phyloP scores from a whole-genome alignment of 495 filamentous ascomycete species.

The Clohesyomyces aquaticus region DNA sequence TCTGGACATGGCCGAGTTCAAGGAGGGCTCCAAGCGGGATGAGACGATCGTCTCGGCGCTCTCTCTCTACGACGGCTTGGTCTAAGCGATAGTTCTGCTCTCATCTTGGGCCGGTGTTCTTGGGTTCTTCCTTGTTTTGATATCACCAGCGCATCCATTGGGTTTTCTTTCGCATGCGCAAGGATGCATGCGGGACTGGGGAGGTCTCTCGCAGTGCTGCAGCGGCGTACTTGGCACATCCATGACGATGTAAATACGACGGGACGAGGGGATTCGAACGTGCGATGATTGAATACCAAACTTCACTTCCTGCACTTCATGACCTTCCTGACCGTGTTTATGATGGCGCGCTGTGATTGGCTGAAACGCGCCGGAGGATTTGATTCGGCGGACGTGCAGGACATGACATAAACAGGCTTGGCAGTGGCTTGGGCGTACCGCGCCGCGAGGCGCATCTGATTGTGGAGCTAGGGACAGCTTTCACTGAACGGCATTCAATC shows the following conservation, averaged over 20 bases:
- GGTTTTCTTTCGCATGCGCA: conserved; percentile 34
- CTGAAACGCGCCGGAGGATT: background rate
- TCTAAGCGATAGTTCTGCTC: conserved; percentile 56
- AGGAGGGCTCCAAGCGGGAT: conserved; percentile 97
- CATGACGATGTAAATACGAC: conserved; percentile 30
- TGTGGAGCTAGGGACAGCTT: conserved; percentile 26
- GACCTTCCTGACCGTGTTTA: no score
- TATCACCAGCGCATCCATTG: conserved; percentile 38
- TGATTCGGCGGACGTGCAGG: background rate
- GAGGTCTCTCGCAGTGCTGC: conserved; percentile 15
- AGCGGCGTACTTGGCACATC: conserved; percentile 32
- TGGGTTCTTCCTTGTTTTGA: conserved; percentile 28
- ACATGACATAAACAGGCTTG: conserved; percentile 1
- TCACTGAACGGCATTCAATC: conserved; percentile 11
- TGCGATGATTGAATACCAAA: conserved; percentile 2
- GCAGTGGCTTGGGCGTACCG: conserved; percentile 5
- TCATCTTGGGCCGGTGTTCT: conserved; percentile 27
- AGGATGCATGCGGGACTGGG: conserved; percentile 10
- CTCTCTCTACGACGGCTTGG: conserved; percentile 93
- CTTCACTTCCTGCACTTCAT: background rate
- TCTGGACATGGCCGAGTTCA: conserved; percentile 94
- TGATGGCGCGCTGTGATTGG: conserved; percentile 3
- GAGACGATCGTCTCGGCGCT: conserved; percentile 98
- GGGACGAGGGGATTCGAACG: background rate
- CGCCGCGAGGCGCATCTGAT: background rate